Percentiles rank a stretch among this genome's conserved stretches.
These are phyloP conservation scores for Globisporangium radiosum DNA, from an alignment of 352 stramenopile species.

Conservation along the genomic window DNA sequence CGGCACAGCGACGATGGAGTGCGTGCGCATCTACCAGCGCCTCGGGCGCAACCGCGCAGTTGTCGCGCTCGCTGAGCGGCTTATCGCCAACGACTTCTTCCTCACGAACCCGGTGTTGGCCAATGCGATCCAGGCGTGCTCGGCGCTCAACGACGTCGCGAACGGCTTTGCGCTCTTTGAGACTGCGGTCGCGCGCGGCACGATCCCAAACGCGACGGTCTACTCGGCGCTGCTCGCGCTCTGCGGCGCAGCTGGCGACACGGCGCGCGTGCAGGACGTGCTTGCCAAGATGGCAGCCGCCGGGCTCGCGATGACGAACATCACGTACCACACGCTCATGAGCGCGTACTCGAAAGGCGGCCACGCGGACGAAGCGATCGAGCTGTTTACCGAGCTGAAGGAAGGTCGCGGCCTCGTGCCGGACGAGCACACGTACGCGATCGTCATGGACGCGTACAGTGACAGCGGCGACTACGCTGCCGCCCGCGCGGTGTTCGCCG, in stretches of 20 bases:
- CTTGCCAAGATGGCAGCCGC: conserved; percentile 48
- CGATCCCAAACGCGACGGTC: conserved; percentile 60
- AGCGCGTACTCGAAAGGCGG: conserved; percentile 54
- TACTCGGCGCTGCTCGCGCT: conserved; percentile 59
- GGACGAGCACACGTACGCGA: conserved; percentile 61
- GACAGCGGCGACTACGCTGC: conserved; percentile 53
- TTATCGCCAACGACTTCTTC: conserved; percentile 63
- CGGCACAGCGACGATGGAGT: conserved; percentile 42
- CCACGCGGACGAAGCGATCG: conserved; percentile 38
- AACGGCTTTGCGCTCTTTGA: conserved; percentile 64
- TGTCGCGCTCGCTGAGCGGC: conserved; percentile 34
- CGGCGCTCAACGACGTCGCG: conserved; percentile 33
- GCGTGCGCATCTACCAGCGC: conserved; percentile 57
- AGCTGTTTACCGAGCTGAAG: conserved; percentile 55
- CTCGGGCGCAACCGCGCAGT: conserved; percentile 43
- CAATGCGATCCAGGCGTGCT: conserved; percentile 55
- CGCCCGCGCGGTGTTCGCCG: conserved; percentile 40
- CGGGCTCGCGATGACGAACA: conserved; percentile 56
- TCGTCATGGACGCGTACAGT: conserved; percentile 67
- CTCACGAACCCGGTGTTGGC: conserved; percentile 51
- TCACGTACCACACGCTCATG: conserved; percentile 70
- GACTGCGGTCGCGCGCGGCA: conserved; percentile 37
- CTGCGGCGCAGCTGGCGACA: conserved; percentile 36
- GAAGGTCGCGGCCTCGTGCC: conserved; percentile 30
- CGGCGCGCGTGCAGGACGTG: conserved; percentile 35